These are phyloP conservation scores for Thuja plicata DNA, from an alignment of 83 land plant species.

Conservation along the genomic window DNA sequence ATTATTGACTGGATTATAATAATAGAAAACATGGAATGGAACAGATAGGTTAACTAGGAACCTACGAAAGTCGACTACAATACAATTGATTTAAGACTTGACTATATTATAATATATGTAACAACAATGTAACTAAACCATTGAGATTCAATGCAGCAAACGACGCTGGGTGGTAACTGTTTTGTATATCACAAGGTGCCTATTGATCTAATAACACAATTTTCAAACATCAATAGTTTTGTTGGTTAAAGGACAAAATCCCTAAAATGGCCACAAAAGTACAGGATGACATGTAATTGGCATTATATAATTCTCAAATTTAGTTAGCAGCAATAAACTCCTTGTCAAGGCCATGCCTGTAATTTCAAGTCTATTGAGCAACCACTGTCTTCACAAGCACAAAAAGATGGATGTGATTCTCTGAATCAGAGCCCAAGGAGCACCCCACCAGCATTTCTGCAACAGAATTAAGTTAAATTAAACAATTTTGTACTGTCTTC, in stretches of 20 bases:
- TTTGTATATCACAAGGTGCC: neutral
- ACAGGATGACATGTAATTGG: neutral
- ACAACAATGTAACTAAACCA: neutral
- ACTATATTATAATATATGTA: neutral
- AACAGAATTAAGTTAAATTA: conserved; percentile 57
- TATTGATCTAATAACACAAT: neutral
- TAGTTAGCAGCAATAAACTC: conserved; percentile 11
- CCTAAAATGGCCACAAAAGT: neutral
- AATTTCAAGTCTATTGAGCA: conserved; percentile 23
- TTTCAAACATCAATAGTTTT: neutral
- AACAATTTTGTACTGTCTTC: conserved; percentile 32
- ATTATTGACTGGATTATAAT: neutral
- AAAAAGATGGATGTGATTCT: conserved; percentile 46
- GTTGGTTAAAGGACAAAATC: neutral
- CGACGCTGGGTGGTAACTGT: neutral
- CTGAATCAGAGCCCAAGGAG: conserved; percentile 49
- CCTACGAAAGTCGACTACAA: neutral
- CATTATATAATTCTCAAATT: neutral
- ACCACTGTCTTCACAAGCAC: conserved; percentile 38
- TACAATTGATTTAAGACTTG: neutral
- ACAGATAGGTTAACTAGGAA: neutral
- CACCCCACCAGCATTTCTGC: conserved; percentile 72
- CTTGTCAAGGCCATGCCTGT: conserved; percentile 11
- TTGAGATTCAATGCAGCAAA: neutral
- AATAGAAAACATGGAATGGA: neutral